These are phyloP conservation scores for Pleurozium schreberi DNA, from an alignment of 225 moss, liverwort and hornwort species.

Conservation along the genomic window DNA sequence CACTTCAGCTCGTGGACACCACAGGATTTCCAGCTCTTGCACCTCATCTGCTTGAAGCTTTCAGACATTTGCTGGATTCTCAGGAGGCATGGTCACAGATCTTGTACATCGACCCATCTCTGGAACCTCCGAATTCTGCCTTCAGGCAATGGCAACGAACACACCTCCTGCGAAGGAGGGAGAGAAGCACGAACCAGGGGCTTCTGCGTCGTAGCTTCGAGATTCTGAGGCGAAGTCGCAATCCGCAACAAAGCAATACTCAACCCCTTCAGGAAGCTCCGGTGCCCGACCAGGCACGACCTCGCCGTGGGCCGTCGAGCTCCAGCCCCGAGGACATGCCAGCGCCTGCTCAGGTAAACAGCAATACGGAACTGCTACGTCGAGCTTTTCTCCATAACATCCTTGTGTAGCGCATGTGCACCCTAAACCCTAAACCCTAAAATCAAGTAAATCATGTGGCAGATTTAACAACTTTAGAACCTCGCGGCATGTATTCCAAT, in stretches of 20 bases:
- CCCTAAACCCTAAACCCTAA: background rate
- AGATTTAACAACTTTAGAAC: background rate
- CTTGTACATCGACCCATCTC: background rate
- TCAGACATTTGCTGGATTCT: background rate
- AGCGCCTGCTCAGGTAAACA: background rate
- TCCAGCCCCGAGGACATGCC: background rate
- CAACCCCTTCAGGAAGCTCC: background rate
- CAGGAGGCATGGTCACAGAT: background rate
- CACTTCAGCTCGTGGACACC: background rate
- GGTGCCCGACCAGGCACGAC: background rate
- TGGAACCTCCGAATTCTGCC: background rate
- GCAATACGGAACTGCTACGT: background rate
- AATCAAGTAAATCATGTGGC: background rate
- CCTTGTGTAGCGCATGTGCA: background rate
- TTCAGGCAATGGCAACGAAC: constrained; percentile 35
- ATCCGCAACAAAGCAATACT: background rate
- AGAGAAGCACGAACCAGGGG: constrained; percentile 11
- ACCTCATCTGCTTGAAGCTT: background rate
- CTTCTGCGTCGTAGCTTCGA: constrained; percentile 30
- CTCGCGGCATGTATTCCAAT: background rate
- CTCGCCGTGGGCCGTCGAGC: background rate
- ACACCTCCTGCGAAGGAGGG: background rate
- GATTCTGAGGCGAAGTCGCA: constrained; percentile 10
- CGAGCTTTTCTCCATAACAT: background rate
- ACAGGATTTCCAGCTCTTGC: background rate